Evolutionary conservation across 805 yeast species (phyloP).

Genomic region (Candida maris): DNA sequence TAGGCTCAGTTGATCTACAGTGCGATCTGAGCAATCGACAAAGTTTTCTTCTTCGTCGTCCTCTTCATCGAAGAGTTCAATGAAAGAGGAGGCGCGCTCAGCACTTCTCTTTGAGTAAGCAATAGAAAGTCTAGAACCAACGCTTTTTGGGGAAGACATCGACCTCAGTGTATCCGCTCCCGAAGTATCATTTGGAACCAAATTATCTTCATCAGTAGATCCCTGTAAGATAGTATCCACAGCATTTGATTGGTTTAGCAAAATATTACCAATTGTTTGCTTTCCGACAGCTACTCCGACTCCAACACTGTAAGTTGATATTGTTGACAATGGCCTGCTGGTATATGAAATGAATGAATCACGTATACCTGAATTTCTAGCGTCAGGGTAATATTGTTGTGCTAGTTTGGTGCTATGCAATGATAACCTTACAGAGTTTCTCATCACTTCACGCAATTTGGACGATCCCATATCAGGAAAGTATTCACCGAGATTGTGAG

Average conservation of each 20-base stretch:
- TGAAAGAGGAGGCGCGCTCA: slow-evolving; percentile 36
- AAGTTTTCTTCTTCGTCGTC: slow-evolving; percentile 35
- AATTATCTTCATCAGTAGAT: slow-evolving; percentile 18
- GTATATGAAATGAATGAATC: slow-evolving; percentile 25
- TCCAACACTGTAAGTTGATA: slow-evolving; percentile 27
- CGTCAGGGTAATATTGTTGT: slow-evolving; percentile 11
- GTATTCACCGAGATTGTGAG: slow-evolving; percentile 83
- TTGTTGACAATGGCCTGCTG: slow-evolving; percentile 23
- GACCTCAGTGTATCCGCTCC: slow-evolving; percentile 7
- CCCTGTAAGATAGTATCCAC: slow-evolving; percentile 39
- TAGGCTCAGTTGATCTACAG: slow-evolving; percentile 32
- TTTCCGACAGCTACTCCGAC: slow-evolving; percentile 27
- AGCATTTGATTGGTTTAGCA: slow-evolving; percentile 53
- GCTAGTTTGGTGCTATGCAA: slow-evolving; percentile 34
- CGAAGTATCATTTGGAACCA: not conserved
- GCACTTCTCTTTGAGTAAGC: slow-evolving; percentile 15
- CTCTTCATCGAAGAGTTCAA: slow-evolving; percentile 42
- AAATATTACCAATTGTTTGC: slow-evolving; percentile 62
- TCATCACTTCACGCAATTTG: slow-evolving; percentile 71
- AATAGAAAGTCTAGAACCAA: slow-evolving; percentile 19
- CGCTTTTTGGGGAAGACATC: slow-evolving; percentile 2
- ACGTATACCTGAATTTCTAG: slow-evolving; percentile 4
- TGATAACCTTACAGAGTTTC: slow-evolving; percentile 81
- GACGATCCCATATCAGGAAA: slow-evolving; percentile 79
- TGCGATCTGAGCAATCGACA: slow-evolving; percentile 35